Evolutionary conservation across 805 yeast genomes (phyloP), one percentile per base, ranked within the genome.

Genomic region (Saccharomycopsis sp.): DNA sequence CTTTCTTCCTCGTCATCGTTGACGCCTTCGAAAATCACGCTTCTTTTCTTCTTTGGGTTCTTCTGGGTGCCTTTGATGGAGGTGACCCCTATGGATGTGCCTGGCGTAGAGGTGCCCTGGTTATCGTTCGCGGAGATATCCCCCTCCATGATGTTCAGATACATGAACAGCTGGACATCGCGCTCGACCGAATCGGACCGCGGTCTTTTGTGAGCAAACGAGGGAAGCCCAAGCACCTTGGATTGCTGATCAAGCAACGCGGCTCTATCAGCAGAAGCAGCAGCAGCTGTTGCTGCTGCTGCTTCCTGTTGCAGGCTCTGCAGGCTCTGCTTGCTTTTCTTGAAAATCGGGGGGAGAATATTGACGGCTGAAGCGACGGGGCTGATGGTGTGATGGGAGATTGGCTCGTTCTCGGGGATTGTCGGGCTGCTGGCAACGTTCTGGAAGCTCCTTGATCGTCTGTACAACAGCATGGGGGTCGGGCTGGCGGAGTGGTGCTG

Each of bases 361-460:
- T n/a, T n/a, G n/a, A n/a, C n/a, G n/a, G n/a, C n/a, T n/a, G n/a
- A n/a, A n/a, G n/a, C n/a, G n/a, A n/a, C n/a, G n/a, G n/a, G n/a
- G n/a, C n/a, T n/a, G n/a, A 15, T 17, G 4, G 48, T 34, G 2
- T 36, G 29, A 20, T 44, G 45, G 9, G 31, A 30, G 1, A 44
- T 37, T 3, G 33, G 38, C 20, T 44, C 32, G 19, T 36, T 23
- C 37, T 44, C 48, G 2, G 48, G 48, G 17, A 44, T 44, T 5
- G 44, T 41, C 2, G 38, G 32, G 13, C 39, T 32, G 6, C 25
- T 20, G 3, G 16, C 12, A 7, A 42, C 20, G 23, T 31, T 42
- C 22, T 37, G 45, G 20, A 35, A 18, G 15, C 41, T 36, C 23
- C 38, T 36, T 7, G 45, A 25, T 13, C 42, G 17, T 20, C 38